A percentile compares a stretch with the other conserved stretches of the same genome.
phyloP scores from a whole-genome alignment of 2,329 filamentous ascomycete species.

The Trichoderma harzianum region DNA sequence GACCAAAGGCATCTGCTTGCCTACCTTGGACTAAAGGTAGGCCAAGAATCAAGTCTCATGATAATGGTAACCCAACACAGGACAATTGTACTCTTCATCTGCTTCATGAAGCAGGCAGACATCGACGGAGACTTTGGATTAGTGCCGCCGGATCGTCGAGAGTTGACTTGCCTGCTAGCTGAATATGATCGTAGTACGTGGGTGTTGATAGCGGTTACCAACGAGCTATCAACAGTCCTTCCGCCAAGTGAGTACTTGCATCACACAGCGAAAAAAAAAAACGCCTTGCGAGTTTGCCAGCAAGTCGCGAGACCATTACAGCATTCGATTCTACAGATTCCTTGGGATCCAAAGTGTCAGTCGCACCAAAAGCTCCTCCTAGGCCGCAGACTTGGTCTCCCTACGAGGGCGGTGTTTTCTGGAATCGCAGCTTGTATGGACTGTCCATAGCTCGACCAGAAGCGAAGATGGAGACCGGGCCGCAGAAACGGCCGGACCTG shows the following conservation, averaged over 20 bases:
- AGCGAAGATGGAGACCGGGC: slow-evolving; percentile 12
- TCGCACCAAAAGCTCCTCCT: not conserved
- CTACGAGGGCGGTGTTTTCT: slow-evolving; percentile 13
- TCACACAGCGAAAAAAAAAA: slow-evolving; percentile 5
- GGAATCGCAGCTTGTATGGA: not conserved
- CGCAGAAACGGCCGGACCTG: slow-evolving; percentile 20
- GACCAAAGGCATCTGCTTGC: not conserved
- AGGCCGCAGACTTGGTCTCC: slow-evolving; percentile 16
- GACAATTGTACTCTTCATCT: not conserved
- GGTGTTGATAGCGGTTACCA: not conserved
- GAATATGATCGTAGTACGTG: not conserved
- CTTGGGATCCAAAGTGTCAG: not conserved
- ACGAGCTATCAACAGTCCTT: not conserved
- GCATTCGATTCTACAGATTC: not conserved
- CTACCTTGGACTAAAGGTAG: not conserved
- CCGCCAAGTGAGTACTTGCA: not conserved
- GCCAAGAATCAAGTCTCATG: not conserved
- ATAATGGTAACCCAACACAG: not conserved
- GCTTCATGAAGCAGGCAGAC: not conserved
- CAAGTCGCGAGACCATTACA: not conserved
- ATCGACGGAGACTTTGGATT: not conserved
- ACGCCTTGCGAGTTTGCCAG: slow-evolving; percentile 10
- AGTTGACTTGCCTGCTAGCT: not conserved
- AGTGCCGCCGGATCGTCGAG: not conserved
- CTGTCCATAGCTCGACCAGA: not conserved